Percentiles rank a stretch among this genome's conserved stretches.
phyloP scores from a whole-genome alignment of 2,329 filamentous ascomycete species.

The Fusarium robinianum region DNA sequence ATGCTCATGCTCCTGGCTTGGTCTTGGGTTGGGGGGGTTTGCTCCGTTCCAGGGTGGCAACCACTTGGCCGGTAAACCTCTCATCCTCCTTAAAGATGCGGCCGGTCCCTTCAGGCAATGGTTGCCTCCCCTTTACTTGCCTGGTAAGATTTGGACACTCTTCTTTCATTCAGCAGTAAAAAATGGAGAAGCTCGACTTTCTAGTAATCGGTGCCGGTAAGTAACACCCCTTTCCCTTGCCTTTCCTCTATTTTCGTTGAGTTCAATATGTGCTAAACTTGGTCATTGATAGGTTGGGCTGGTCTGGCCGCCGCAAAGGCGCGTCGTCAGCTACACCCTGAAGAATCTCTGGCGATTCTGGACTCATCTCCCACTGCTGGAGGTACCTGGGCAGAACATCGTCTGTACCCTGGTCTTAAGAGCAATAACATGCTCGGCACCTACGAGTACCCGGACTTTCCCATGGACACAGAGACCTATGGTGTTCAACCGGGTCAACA shows the following conservation, averaged over 20 bases:
- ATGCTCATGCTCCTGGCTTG: too few relatives aligned
- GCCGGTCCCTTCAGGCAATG: slow-evolving; percentile 1
- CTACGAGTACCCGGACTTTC: slow-evolving; percentile 75
- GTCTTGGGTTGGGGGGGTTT: too few relatives aligned
- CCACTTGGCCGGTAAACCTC: not conserved
- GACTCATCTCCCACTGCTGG: slow-evolving; percentile 63
- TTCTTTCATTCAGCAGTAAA: not conserved
- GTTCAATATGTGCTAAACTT: slow-evolving; percentile 3
- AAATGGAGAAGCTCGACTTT: slow-evolving; percentile 52
- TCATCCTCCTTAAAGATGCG: slow-evolving; percentile 13
- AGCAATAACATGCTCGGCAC: slow-evolving; percentile 76
- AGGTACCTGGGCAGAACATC: slow-evolving; percentile 70
- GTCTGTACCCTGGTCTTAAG: slow-evolving; percentile 70
- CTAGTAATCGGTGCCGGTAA: slow-evolving; percentile 60
- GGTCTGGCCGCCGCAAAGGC: slow-evolving; percentile 66
- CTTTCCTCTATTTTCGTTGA: not conserved
- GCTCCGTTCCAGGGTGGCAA: not conserved
- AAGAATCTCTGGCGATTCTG: slow-evolving; percentile 59
- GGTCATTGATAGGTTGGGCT: slow-evolving; percentile 41
- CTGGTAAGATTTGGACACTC: not conserved
- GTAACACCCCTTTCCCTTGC: slow-evolving; percentile 22
- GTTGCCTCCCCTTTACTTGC: not conserved
- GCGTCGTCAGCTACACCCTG: slow-evolving; percentile 62
- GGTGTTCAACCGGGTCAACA: slow-evolving; percentile 51
- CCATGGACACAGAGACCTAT: slow-evolving; percentile 63